These are phyloP conservation scores for Oemleria cerasiformis DNA, from an alignment of 306 rosid genomes.

Conservation along the genomic window DNA sequence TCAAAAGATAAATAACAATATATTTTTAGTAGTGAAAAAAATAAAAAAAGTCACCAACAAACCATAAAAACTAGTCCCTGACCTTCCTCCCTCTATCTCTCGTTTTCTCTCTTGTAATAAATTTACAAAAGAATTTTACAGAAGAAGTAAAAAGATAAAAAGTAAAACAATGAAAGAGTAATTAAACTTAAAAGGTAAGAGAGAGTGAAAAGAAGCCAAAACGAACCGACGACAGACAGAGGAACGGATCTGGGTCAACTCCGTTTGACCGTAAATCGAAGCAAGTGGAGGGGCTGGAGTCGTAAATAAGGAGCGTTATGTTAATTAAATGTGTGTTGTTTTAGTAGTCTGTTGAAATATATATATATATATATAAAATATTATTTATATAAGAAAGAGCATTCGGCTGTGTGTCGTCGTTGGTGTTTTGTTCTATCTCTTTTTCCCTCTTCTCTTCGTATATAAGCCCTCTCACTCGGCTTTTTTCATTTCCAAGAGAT, in stretches of 20 bases:
- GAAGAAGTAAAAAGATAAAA: not conserved
- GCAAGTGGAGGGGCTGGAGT: slow-evolving; percentile 15
- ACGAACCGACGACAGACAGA: slow-evolving; percentile 26
- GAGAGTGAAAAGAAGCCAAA: slow-evolving; percentile 12
- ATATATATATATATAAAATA: not conserved
- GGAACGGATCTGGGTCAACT: slow-evolving; percentile 65
- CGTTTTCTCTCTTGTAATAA: not conserved
- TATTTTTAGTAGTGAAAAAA: not conserved
- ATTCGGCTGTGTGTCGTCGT: slow-evolving; percentile 46
- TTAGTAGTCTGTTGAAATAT: slow-evolving; percentile 1
- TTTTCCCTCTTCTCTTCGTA: not conserved
- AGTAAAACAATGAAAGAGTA: not conserved
- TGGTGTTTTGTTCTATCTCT: slow-evolving; percentile 29
- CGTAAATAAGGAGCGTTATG: slow-evolving; percentile 18
- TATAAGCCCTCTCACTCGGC: slow-evolving; percentile 23
- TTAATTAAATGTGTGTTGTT: slow-evolving; percentile 2
- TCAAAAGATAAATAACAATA: not conserved
- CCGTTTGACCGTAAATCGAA: slow-evolving; percentile 45
- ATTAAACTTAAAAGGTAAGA: slow-evolving; percentile 42
- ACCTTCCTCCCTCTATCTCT: slow-evolving; percentile 10
- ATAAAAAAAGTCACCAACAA: slow-evolving; percentile 10
- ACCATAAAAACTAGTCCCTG: not conserved
- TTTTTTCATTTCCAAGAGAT: not conserved
- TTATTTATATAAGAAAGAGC: not conserved
- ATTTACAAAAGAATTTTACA: no score